These are phyloP conservation scores for Pseudodiploospora longispora DNA, from an alignment of 2,329 filamentous ascomycete species.

Conservation along the genomic window DNA sequence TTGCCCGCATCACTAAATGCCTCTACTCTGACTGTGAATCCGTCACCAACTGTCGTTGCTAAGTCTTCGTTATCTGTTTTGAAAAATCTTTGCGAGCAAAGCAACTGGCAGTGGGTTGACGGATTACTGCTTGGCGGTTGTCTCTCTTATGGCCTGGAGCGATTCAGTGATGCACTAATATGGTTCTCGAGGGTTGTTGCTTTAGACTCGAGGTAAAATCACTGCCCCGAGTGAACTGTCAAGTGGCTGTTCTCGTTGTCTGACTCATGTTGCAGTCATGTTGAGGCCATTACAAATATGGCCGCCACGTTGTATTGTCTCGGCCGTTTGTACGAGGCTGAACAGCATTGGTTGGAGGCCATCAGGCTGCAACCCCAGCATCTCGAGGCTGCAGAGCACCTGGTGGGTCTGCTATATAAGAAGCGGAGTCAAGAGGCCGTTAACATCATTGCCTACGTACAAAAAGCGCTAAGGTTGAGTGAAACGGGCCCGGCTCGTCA, in stretches of 20 bases:
- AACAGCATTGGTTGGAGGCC: constrained; percentile 78
- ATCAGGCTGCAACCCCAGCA: constrained; percentile 77
- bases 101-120: constrained; percentile 82
- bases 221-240: constrained; percentile 19
- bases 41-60: constrained; percentile 45
- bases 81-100: constrained; percentile 67
- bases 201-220: constrained; percentile 46
- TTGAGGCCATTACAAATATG: constrained; percentile 89
- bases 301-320: constrained; percentile 84
- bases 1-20: constrained; percentile 10
- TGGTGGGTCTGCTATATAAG: constrained; percentile 80
- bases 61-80: constrained; percentile 63
- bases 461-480: constrained; percentile 55
- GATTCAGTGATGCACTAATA: constrained; percentile 67
- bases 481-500: not conserved
- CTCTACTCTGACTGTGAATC: constrained; percentile 10
- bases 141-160: constrained; percentile 79
- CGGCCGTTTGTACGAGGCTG: constrained; percentile 73
- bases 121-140: constrained; percentile 89
- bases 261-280: constrained; percentile 50
- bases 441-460: constrained; percentile 76
- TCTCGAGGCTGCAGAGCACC: constrained; percentile 90
- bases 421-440: constrained; percentile 80
- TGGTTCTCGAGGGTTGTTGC: constrained; percentile 62
- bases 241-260: constrained; percentile 21